Base-by-base conservation (phyloP, 2,329 filamentous ascomycete genomes). In the Dendryphion nanum region DNA sequence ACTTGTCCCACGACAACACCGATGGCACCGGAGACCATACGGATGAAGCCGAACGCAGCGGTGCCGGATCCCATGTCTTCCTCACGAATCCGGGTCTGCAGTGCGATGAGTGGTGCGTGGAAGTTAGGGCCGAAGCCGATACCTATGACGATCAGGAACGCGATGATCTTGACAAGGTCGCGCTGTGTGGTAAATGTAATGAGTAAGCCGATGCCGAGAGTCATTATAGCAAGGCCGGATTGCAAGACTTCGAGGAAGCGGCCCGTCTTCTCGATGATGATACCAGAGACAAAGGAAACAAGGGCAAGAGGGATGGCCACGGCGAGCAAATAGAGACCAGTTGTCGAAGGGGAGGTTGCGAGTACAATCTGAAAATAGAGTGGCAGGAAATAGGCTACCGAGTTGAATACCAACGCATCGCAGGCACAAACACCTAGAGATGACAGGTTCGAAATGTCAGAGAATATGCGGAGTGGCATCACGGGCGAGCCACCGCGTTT, bases 301-400 rank as follows among this genome's bases (percentile, higher is more conserved):
- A 68, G 37, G 1, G 76, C 71, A 34, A 74, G 68, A 0, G 63
- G 59, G 14, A 69, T 42, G 0, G 60, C 78, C 18, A 82, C 73
- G 0, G 84, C 81, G 1, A 88, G 69, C 30, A 85, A 72, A 18
- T 82, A 74, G 0, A 83, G 47, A 40, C 73, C 74, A 0, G 79
- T 82, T 8, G 70, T 68, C 26, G 83, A 68, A 0, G 83, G 79
- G 0, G 72, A 73, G 1, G 75, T 75, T n/a, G 73, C 72, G 2
- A 82, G 74, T 0, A 83, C 82, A 8, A 81, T 75, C 59, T 90
- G 86, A 42, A 87, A 86, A 63, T 85, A 89, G 0, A 89, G 71
- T 0, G 86, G 86, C 1, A 89, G 67, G 50, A 85, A 89, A 61
- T 86, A 89, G 24, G 79, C 77, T 1, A 75, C 72, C 0, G 76